Percentiles rank a stretch among this genome's conserved stretches.
These are phyloP conservation scores for Agrostemma githago DNA, from an alignment of 148 eudicot species.

Conservation along the genomic window DNA sequence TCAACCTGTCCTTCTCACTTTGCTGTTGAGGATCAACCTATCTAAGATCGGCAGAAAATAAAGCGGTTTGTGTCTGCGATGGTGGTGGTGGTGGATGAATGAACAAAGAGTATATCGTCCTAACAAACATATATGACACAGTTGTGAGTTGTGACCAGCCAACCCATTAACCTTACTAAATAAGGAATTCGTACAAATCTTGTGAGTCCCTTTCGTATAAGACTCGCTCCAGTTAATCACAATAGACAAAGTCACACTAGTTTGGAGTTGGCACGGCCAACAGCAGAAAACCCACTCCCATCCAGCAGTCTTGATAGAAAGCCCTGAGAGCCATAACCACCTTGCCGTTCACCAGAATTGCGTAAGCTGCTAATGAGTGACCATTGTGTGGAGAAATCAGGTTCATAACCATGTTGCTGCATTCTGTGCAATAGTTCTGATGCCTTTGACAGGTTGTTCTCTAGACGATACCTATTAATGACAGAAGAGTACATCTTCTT, in stretches of 20 bases:
- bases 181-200: neutral
- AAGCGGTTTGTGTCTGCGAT: no score
- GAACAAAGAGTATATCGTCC: neutral
- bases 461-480: constrained; percentile 40
- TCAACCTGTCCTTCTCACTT: no score
- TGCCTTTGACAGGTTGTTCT: constrained; percentile 55
- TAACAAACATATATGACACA: neutral
- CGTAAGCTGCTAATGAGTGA: constrained; percentile 65
- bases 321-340: constrained; percentile 21
- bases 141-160: neutral
- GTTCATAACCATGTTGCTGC: constrained; percentile 72
- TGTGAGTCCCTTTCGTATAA: neutral
- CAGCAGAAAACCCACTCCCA: constrained; percentile 50
- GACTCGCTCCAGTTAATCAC: neutral
- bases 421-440: constrained; percentile 48
- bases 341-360: constrained; percentile 31
- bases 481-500: constrained; percentile 47
- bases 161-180: neutral
- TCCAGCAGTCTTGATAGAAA: constrained; percentile 69
- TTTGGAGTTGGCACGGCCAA: constrained; percentile 22
- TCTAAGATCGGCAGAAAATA: no score
- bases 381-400: constrained; percentile 81
- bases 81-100: no score
- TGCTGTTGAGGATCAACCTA: no score
- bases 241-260: neutral